Evolutionary conservation across 129 eudicot genomes (phyloP).

Genomic region (Chrysanthemum makinoi): DNA sequence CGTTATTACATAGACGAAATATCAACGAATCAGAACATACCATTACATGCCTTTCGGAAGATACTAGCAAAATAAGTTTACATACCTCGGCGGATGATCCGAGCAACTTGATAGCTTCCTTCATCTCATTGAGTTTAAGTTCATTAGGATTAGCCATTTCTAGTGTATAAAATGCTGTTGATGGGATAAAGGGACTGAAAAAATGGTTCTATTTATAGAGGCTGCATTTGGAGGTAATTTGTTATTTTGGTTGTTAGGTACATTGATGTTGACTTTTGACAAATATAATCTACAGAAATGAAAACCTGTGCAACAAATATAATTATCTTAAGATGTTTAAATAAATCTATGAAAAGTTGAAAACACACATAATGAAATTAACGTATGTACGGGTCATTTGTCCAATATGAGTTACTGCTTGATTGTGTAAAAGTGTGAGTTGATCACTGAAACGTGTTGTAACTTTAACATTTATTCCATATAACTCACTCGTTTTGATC

Average conservation of each 20-base stretch:
- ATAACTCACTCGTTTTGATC: no score
- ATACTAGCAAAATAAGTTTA: background rate
- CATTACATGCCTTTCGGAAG: background rate
- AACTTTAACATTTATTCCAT: no score
- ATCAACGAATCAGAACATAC: background rate
- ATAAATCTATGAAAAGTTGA: no score
- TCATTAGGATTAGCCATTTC: constrained; percentile 38
- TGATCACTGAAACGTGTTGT: no score
- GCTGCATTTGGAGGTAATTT: constrained; percentile 13
- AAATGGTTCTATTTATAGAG: background rate
- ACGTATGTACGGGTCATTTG: no score
- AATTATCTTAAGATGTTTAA: no score
- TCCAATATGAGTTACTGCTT: no score
- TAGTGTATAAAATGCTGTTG: background rate
- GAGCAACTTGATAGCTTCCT: constrained; percentile 41
- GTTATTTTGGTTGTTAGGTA: no score
- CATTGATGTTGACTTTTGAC: background rate
- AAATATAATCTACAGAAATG: background rate
- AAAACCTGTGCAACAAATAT: background rate
- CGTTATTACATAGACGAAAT: background rate
- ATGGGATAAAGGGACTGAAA: background rate
- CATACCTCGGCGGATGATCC: constrained; percentile 54
- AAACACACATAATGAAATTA: no score
- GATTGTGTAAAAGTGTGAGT: no score
- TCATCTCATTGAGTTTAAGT: constrained; percentile 42